These are phyloP conservation scores for Leptographium flavum DNA, from an alignment of 2,329 filamentous ascomycete genomes.

Conservation along the genomic window DNA sequence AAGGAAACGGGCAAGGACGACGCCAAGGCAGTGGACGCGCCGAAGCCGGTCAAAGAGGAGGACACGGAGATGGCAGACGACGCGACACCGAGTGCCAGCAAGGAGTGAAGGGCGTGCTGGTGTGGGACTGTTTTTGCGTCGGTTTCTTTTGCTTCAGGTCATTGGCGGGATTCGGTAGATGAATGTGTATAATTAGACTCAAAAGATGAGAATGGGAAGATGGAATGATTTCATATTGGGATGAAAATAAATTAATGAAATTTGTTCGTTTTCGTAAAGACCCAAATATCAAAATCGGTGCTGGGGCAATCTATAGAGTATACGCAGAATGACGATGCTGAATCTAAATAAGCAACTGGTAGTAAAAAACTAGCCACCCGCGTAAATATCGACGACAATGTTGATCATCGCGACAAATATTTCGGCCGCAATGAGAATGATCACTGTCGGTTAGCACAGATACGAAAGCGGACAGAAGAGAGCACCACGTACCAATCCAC, in stretches of 20 bases:
- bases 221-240: too few species aligned
- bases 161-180: background rate
- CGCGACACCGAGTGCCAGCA: slow-evolving; percentile 13
- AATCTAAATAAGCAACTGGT: too few species aligned
- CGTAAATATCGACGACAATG: slow-evolving; percentile 87
- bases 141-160: background rate
- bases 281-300: too few species aligned
- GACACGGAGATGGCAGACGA: slow-evolving; percentile 33
- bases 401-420: slow-evolving; percentile 88
- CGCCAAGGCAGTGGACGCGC: slow-evolving; percentile 1
- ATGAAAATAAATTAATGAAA: too few species aligned
- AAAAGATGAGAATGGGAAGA: background rate
- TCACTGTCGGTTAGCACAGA: slow-evolving; percentile 42
- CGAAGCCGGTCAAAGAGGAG: slow-evolving; percentile 23
- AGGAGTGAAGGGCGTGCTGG: slow-evolving; percentile 5
- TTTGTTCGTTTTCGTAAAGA: too few species aligned
- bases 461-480: slow-evolving; percentile 9
- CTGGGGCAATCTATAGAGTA: too few species aligned
- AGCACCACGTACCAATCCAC: slow-evolving; percentile 61
- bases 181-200: slow-evolving; percentile 4
- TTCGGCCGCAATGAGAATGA: slow-evolving; percentile 88
- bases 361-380: too few species aligned
- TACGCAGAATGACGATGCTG: too few species aligned
- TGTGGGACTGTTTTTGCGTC: background rate
- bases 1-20: slow-evolving; percentile 1